Base-by-base conservation (phyloP, 352 stramenopile genomes). In the Plasmopara viticola region DNA sequence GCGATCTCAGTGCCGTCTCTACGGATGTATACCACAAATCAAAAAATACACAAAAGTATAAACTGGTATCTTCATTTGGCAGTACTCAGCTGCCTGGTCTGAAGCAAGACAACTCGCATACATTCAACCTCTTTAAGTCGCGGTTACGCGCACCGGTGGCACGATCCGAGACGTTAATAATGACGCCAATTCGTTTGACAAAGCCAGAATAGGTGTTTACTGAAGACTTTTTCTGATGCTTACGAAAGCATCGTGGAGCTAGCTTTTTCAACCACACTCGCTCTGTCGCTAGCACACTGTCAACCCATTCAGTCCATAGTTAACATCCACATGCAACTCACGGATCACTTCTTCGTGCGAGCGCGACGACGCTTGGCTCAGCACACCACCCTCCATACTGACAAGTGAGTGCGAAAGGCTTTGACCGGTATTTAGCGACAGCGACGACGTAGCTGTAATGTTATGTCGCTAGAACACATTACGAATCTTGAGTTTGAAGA, bases 201-300 rank as follows among this genome's bases (percentile, higher is more conserved):
- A 25, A 25, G 20, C 20, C 20, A 25, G 20, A 25, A 25, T 3
- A 25, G 20, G 20, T 25, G 20, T 3, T 3, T 25, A 25, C 20
- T 25, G 20, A 25, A 25, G 20, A 25, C 20, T 25, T 25, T 3
- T 25, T 3, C 3, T 25, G 20, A 25, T 25, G 20, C 20, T 25
- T 25, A 3, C 3, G 20, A 25, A 25, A 25, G 20, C 20, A 25
- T 25, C 20, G 1, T 25, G 1, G 3, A 53, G 68, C 74, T 15
- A 90, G 59, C 51, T 88, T 69, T 57, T 90, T 90, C 5, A 77
- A 45, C 0, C 82, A 56, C 83, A 74, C 58, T 89, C 71, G n/a
- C 66, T 66, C 62, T 87, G 77, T 6, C 82, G 75, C 44, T 84
- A 64, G 13, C 70, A 58, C 5, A 92, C 66, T 2, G 69, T 56